Base-by-base conservation (phyloP, 1,284 basidiomycete species). In the Cutaneotrichosporon cyanovorans region DNA sequence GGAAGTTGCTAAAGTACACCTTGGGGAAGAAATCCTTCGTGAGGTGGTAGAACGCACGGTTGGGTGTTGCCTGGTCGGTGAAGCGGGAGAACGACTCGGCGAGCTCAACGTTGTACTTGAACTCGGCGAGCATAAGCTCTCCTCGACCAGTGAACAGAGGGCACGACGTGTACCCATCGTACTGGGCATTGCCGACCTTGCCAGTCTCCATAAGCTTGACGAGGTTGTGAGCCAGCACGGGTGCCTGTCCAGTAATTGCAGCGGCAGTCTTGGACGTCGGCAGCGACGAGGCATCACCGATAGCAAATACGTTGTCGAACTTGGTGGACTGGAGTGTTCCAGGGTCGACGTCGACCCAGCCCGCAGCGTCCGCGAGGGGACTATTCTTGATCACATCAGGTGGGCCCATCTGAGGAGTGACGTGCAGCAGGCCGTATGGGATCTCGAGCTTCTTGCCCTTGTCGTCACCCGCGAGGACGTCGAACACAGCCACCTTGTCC, bases 241-340 rank as follows among this genome's bases (percentile, higher is more conserved):
- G 93, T 0, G 87, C 83, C 69, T 98, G 88, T 0, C 80, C 81
- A 2, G 87, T 90, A 62, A 96, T 86, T 1, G 92, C 93, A 2
- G 93, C 92, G 0, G 87, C 88, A 1, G 93, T 98, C 78, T 95
- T 98, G 69, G 87, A 90, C 12, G 90, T 97, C 6, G 92, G 91
- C 36, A 95, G 73, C 42, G 83, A 87, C 21, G 87, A 87, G 55
- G 85, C 87, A 66, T 98, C 93, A 21, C 93, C 93, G 18, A 95
- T 66, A 8, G 86, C 79, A 71, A 92, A 97, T 28, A 97, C 78
- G 69, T 96, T 96, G 46, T 76, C 72, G 66, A 69, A 78, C 53
- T 91, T 90, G 51, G 78, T 81, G 69, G 93, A 89, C 59, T 85
- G 84, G 31, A 92, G 78, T 0, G 87, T 92, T 2, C 71, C 78